Base-by-base conservation (phyloP, 163 green algal genomes). In the Trebouxiophyceae sp. region DNA sequence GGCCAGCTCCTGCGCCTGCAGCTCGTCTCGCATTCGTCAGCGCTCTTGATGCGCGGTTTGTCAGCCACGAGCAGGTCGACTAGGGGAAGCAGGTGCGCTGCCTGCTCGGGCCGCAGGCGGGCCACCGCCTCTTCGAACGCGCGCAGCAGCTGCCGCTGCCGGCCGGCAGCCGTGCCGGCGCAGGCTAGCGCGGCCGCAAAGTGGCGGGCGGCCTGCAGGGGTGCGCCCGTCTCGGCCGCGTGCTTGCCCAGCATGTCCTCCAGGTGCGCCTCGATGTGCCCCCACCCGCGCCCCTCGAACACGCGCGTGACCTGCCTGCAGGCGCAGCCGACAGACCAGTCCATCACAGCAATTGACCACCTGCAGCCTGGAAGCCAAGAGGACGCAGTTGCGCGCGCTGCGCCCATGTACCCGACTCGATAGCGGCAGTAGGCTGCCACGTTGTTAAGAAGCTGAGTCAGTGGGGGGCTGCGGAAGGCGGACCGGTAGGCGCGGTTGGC, bases 261-360 rank as follows among this genome's bases (percentile, higher is more conserved):
- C 29, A 97, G 74, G 79, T 97, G 92, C 83, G 97, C 91, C 67
- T 89, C 78, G 23, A 97, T 92, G 68, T 85, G 78, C 5, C 54
- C 63, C 92, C 92, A 97, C 0, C 54, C 54, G 45, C 69, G 69
- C 16, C 82, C 81, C 5, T 60, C 20, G 69, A 96, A 97, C 29
- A 93, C 73, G 1, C 64, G 63, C 59, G 90, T 46, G 28, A 92
- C 91, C 62, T 89, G 81, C 62, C 70, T 82, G 76, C 71, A 54
- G 8, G 4, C 19, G 46, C 24, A 66, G 57, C 5, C 16, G 24
- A n/a, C n/a, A n/a, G n/a, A n/a, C n/a, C n/a, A n/a, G n/a, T n/a
- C n/a, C n/a, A n/a, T n/a, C n/a, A n/a, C n/a, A n/a, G n/a, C n/a
- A n/a, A n/a, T n/a, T n/a, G n/a, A n/a, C n/a, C n/a, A n/a, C n/a